Evolutionary conservation across 768 basidiomycete genomes (phyloP).

Genomic region (Leccinum barrowsii): DNA sequence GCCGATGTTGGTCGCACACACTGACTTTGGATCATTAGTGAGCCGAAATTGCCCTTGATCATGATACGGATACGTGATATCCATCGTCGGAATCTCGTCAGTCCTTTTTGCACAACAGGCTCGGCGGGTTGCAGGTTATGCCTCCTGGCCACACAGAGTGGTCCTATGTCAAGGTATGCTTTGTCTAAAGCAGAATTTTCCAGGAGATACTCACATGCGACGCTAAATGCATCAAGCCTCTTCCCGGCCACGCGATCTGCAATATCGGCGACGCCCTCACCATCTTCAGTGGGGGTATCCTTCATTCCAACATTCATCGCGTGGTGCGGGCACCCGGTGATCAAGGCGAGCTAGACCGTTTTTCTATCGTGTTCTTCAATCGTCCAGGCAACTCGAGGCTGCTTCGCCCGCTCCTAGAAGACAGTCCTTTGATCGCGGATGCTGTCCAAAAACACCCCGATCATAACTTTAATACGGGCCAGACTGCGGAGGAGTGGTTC

Average conservation of each 20-base stretch:
- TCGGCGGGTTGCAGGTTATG: not conserved
- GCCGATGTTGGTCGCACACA: not conserved
- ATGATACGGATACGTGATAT: not conserved
- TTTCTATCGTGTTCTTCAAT: not conserved
- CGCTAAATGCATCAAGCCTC: not conserved
- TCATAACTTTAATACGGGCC: not conserved
- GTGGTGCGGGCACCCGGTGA: not conserved
- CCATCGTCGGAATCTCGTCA: not conserved
- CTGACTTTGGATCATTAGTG: not conserved
- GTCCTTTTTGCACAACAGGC: not conserved
- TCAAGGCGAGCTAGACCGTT: not conserved
- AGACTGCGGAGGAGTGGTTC: not conserved
- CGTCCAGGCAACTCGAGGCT: not conserved
- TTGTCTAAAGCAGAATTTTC: not conserved
- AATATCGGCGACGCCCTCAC: not conserved
- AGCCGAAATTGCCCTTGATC: not conserved
- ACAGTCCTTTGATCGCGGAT: not conserved
- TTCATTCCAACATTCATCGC: not conserved
- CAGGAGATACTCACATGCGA: not conserved
- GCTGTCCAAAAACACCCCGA: not conserved
- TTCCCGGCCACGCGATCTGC: not conserved
- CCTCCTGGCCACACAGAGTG: not conserved
- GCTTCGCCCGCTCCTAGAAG: not conserved
- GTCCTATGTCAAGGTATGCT: not conserved
- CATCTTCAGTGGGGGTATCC: not conserved